A percentile compares a stretch with the other conserved stretches of the same genome.
These are phyloP conservation scores for Capsicum rhomboideum DNA, from an alignment of 257 asterid genomes.

Conservation along the genomic window DNA sequence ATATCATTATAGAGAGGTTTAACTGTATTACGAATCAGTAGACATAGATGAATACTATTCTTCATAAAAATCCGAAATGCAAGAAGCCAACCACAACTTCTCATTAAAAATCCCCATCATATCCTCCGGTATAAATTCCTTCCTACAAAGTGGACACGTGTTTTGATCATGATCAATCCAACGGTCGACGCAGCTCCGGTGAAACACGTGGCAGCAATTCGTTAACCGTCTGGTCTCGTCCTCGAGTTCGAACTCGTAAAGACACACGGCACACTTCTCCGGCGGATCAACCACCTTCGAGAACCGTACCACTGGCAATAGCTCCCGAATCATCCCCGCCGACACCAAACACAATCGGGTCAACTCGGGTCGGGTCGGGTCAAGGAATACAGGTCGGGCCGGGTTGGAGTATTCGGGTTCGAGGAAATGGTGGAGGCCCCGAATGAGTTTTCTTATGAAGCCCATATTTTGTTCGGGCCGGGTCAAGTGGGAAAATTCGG, in stretches of 20 bases:
- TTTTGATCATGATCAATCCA: conserved; percentile 18
- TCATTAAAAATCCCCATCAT: conserved; percentile 1
- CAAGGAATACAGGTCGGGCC: too few species aligned
- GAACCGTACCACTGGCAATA: neutral
- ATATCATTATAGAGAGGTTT: neutral
- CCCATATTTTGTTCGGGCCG: conserved; percentile 12
- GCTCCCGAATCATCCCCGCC: conserved; percentile 1
- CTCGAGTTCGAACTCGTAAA: conserved; percentile 2
- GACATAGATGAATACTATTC: neutral
- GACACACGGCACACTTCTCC: conserved; percentile 13
- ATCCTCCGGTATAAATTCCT: neutral
- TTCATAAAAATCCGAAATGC: neutral
- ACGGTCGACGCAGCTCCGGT: conserved; percentile 14
- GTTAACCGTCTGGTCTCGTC: conserved; percentile 9
- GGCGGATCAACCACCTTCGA: neutral
- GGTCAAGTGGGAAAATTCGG: too few species aligned
- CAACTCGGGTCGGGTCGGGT: neutral
- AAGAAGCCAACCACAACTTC: conserved; percentile 2
- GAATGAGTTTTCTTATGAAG: conserved; percentile 29
- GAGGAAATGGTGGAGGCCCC: conserved; percentile 55
- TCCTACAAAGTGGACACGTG: conserved; percentile 12
- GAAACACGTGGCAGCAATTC: conserved; percentile 13
- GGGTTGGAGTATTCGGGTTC: too few species aligned
- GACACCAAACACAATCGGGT: neutral
- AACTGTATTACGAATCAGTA: neutral